phyloP scores from a whole-genome alignment of 2,329 filamentous ascomycete species.

The Emydomyces testavorans region DNA sequence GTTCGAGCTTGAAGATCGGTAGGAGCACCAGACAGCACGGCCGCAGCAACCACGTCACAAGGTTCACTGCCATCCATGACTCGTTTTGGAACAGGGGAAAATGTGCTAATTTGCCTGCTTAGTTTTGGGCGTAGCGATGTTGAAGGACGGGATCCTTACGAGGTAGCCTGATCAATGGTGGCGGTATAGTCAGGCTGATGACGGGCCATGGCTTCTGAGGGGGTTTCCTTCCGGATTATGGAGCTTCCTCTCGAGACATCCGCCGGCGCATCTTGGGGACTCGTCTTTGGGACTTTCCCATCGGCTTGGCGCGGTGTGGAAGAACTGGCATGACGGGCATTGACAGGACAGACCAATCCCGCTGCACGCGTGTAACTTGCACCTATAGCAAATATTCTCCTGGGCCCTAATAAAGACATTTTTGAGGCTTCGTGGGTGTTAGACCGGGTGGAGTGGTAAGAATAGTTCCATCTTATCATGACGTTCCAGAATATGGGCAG shows the following conservation, averaged over 20 bases:
- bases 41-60: constrained; percentile 61
- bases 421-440: constrained; percentile 18
- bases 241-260: constrained; percentile 31
- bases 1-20: constrained; percentile 86
- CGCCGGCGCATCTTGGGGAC: constrained; percentile 35
- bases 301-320: constrained; percentile 32
- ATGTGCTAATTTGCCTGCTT: constrained; percentile 56
- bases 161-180: constrained; percentile 76
- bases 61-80: constrained; percentile 87
- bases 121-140: constrained; percentile 8
- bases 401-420: constrained; percentile 58
- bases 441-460: neutral
- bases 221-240: constrained; percentile 41
- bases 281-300: constrained; percentile 33
- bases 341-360: constrained; percentile 24
- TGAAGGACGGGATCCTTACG: constrained; percentile 46
- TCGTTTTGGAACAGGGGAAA: constrained; percentile 78
- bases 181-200: constrained; percentile 75
- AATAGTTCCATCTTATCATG: neutral
- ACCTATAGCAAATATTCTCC: constrained; percentile 21
- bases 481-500: neutral
- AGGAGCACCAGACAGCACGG: constrained; percentile 81
- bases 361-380: constrained; percentile 26
- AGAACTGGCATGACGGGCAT: constrained; percentile 31
- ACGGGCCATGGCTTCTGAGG: constrained; percentile 42